phyloP scores from a whole-genome alignment of 176 grass and related monocot genomes.

The Saccharum spontaneum region DNA sequence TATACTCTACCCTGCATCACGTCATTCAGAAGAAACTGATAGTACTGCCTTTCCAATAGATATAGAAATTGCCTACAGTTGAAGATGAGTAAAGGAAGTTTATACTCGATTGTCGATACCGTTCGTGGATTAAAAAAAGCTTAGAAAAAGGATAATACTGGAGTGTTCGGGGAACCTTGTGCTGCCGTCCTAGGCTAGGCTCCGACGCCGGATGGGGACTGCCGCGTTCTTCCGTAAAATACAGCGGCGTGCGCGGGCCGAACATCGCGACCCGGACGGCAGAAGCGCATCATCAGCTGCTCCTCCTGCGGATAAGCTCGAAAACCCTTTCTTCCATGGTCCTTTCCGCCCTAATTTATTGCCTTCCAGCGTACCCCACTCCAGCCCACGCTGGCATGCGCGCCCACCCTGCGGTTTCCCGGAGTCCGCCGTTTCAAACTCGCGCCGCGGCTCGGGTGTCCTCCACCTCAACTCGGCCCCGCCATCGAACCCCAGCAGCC shows the following conservation, averaged over 20 bases:
- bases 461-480: background rate
- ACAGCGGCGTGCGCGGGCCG: constrained; percentile 32
- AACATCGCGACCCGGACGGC: constrained; percentile 19
- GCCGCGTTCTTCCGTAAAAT: constrained; percentile 29
- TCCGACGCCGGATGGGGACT: constrained; percentile 26
- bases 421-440: background rate
- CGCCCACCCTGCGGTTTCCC: constrained; percentile 20
- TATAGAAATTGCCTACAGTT: background rate
- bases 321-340: background rate
- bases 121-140: background rate
- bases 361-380: constrained; percentile 5
- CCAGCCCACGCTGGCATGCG: constrained; percentile 15
- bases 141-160: background rate
- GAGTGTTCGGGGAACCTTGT: background rate
- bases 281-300: constrained; percentile 5
- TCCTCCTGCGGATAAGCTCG: constrained; percentile 42
- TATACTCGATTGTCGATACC: background rate
- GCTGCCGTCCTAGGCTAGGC: background rate
- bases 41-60: background rate
- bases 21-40: background rate
- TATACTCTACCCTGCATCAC: background rate
- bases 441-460: background rate
- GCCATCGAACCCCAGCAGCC: background rate
- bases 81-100: constrained; percentile 2
- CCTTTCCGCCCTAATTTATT: constrained; percentile 26